phyloP scores from a whole-genome alignment of 192 early-diverging fungal species.

The Phycomyces blakesleeanus region DNA sequence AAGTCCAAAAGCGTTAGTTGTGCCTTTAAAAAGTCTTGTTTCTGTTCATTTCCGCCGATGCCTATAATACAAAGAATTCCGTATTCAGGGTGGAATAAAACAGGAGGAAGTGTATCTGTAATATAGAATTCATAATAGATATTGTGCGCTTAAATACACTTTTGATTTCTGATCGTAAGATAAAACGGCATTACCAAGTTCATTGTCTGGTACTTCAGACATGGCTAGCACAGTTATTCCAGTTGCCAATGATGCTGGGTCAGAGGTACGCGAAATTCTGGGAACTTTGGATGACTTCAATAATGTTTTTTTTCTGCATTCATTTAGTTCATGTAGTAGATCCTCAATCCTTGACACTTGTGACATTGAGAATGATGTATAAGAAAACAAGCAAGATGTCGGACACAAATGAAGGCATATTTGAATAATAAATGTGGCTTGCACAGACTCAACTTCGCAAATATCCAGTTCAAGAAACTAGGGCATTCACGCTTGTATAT shows the following conservation, averaged over 20 bases:
- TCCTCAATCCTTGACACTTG: conserved; percentile 3
- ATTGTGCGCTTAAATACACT: neutral
- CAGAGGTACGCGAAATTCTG: neutral
- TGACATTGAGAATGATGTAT: conserved; percentile 7
- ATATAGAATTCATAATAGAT: neutral
- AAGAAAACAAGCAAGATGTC: no score
- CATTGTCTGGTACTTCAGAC: conserved; percentile 23
- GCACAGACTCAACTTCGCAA: no score
- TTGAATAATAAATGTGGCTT: no score
- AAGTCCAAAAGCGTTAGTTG: neutral
- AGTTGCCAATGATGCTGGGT: conserved; percentile 7
- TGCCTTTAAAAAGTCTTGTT: neutral
- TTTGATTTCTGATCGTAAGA: neutral
- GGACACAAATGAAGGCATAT: no score
- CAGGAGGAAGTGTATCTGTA: neutral
- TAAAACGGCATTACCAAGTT: conserved; percentile 18
- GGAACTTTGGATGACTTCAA: neutral
- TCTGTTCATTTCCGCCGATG: conserved; percentile 35
- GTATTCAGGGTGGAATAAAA: neutral
- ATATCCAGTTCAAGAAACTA: no score
- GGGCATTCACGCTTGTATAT: no score
- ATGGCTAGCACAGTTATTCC: conserved; percentile 21
- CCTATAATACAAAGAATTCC: neutral
- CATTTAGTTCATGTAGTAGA: conserved; percentile 18
- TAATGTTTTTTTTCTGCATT: neutral